These are phyloP conservation scores for Lycium ferocissimum DNA, from an alignment of 257 asterid species.

Conservation along the genomic window DNA sequence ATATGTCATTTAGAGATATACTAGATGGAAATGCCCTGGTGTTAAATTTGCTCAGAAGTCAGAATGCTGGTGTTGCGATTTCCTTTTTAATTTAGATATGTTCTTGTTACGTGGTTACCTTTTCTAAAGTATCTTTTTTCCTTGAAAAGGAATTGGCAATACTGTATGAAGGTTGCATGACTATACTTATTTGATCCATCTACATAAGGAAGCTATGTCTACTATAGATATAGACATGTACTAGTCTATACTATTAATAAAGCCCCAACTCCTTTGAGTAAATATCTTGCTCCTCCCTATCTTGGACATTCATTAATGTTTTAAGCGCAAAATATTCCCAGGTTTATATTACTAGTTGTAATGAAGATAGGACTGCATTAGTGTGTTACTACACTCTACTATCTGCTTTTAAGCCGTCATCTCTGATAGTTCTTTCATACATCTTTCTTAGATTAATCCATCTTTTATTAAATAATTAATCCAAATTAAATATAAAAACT, in stretches of 20 bases:
- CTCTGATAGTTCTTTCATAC: background rate
- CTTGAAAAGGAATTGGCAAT: conserved; percentile 12
- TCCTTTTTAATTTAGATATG: conserved; percentile 2
- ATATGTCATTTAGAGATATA: background rate
- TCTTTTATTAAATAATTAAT: conserved; percentile 6
- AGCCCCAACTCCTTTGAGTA: conserved; percentile 20
- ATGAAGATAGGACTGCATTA: background rate
- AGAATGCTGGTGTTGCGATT: background rate
- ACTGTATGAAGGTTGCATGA: conserved; percentile 6
- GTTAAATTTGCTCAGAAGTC: conserved; percentile 23
- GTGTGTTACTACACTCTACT: background rate
- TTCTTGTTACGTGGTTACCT: conserved; percentile 7
- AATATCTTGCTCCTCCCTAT: background rate
- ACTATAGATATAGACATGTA: background rate
- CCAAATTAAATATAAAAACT: background rate
- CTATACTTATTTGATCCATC: conserved; percentile 5
- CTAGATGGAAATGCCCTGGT: background rate
- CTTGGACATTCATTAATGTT: conserved; percentile 16
- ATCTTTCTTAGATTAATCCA: background rate
- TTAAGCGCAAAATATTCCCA: background rate
- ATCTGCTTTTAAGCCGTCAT: background rate
- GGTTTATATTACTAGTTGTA: background rate
- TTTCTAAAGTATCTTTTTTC: background rate
- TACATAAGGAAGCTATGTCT: conserved; percentile 22
- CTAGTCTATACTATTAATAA: conserved; percentile 22